Conservation (phyloP, 306 rosid species). For the Fagus crenata region DNA sequence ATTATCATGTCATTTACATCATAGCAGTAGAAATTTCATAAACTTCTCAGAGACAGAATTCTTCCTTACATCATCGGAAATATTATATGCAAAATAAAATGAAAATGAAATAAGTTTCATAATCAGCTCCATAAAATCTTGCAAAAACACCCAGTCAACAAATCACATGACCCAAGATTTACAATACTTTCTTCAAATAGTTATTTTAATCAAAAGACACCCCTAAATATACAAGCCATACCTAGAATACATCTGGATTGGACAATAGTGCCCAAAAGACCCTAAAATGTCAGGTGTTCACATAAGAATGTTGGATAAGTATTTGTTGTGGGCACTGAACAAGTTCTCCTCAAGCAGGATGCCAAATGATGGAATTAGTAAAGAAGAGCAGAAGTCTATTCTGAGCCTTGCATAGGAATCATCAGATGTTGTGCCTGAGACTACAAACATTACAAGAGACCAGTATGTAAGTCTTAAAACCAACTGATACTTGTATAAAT, state of each 20-base stretch:
- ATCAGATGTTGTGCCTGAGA: constrained; percentile 78
- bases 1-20: not conserved
- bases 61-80: constrained; percentile 3
- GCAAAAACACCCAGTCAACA: constrained; percentile 26
- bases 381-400: constrained; percentile 39
- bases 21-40: not conserved
- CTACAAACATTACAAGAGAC: constrained; percentile 12
- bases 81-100: not conserved
- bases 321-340: constrained; percentile 28
- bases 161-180: constrained; percentile 31
- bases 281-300: constrained; percentile 41
- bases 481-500: not conserved
- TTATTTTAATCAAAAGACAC: constrained; percentile 35
- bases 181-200: constrained; percentile 32
- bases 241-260: constrained; percentile 24
- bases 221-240: constrained; percentile 44
- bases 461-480: not conserved
- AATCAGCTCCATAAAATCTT: constrained; percentile 22
- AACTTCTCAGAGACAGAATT: not conserved
- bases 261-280: constrained; percentile 23
- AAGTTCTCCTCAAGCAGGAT: constrained; percentile 32
- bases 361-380: constrained; percentile 30
- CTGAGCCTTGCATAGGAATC: constrained; percentile 87
- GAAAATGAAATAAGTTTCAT: constrained; percentile 17
- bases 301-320: constrained; percentile 29